phyloP scores from a whole-genome alignment of 305 asterid genomes.

The Salvia sclarea region DNA sequence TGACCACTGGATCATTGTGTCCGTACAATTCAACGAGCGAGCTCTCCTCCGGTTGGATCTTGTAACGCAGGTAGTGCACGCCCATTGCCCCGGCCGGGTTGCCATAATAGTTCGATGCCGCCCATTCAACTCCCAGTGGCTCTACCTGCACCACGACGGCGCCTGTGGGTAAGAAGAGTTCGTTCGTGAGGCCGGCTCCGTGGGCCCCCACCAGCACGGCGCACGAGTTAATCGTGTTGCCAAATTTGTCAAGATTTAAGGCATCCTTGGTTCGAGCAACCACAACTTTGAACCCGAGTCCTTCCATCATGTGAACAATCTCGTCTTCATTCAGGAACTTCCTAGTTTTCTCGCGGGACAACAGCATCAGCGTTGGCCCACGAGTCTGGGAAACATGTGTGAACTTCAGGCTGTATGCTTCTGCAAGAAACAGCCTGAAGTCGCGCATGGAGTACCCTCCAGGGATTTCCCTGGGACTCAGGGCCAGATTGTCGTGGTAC shows the following conservation, averaged over 20 bases:
- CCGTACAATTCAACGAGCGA: conserved; percentile 48
- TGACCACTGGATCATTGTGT: conserved; percentile 35
- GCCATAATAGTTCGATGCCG: too few relatives aligned
- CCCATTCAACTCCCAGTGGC: neutral
- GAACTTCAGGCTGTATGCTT: conserved; percentile 39
- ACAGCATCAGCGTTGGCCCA: conserved; percentile 34
- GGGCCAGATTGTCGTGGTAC: conserved; percentile 43
- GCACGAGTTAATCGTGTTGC: conserved; percentile 42
- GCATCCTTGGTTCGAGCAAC: too few relatives aligned
- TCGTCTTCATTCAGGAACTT: conserved; percentile 48
- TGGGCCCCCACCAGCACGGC: conserved; percentile 55
- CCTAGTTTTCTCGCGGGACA: conserved; percentile 46
- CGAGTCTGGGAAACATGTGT: conserved; percentile 41
- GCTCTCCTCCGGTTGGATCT: conserved; percentile 59
- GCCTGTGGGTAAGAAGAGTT: conserved; percentile 49
- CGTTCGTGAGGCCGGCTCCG: conserved; percentile 62
- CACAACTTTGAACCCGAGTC: conserved; percentile 29
- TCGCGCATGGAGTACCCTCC: conserved; percentile 48
- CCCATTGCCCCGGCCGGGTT: conserved; percentile 38
- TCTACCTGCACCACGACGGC: conserved; percentile 53
- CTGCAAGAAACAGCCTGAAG: conserved; percentile 42
- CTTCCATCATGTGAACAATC: conserved; percentile 44
- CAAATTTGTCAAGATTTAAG: too few relatives aligned
- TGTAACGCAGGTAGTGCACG: conserved; percentile 47
- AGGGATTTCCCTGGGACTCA: conserved; percentile 42